A percentile compares a stretch with the other conserved stretches of the same genome.
phyloP scores from a whole-genome alignment of 2,329 filamentous ascomycete genomes.

The Didymella exigua region DNA sequence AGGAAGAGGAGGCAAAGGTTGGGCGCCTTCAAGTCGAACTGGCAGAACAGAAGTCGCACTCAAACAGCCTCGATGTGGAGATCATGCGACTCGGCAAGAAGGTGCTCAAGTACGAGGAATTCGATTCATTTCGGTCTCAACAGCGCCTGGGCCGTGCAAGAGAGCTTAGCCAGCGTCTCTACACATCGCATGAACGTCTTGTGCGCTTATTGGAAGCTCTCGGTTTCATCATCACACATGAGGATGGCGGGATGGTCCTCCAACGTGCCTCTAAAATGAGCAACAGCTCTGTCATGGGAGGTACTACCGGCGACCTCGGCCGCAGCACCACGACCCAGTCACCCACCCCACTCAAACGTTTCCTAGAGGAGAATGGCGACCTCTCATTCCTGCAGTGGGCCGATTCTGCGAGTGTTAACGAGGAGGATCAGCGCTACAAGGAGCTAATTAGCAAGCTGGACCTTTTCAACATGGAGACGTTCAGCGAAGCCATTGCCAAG shows the following conservation, averaged over 20 bases:
- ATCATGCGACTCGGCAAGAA: constrained; percentile 71
- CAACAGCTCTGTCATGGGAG: constrained; percentile 53
- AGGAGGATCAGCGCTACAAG: constrained; percentile 75
- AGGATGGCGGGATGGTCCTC: constrained; percentile 74
- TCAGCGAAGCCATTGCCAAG: constrained; percentile 83
- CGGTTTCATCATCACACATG: constrained; percentile 79
- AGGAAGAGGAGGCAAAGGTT: constrained; percentile 76
- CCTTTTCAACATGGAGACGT: constrained; percentile 81
- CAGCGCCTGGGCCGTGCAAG: constrained; percentile 74
- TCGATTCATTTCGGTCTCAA: constrained; percentile 63
- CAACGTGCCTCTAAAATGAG: constrained; percentile 69
- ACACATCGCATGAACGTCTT: constrained; percentile 83
- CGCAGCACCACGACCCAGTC: constrained; percentile 63
- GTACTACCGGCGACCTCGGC: constrained; percentile 46
- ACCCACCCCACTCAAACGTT: constrained; percentile 60
- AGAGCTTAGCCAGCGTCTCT: constrained; percentile 83
- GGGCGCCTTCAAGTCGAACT: constrained; percentile 71
- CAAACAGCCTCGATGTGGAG: constrained; percentile 77
- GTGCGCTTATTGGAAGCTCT: constrained; percentile 82
- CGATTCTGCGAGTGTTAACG: constrained; percentile 66
- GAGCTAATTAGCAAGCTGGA: constrained; percentile 75
- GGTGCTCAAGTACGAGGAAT: constrained; percentile 58
- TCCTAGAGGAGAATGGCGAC: constrained; percentile 67
- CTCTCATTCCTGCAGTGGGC: constrained; percentile 83
- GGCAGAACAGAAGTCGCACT: constrained; percentile 74